These are phyloP conservation scores for Mimosa pudica DNA, from an alignment of 306 rosid genomes.

Conservation along the genomic window DNA sequence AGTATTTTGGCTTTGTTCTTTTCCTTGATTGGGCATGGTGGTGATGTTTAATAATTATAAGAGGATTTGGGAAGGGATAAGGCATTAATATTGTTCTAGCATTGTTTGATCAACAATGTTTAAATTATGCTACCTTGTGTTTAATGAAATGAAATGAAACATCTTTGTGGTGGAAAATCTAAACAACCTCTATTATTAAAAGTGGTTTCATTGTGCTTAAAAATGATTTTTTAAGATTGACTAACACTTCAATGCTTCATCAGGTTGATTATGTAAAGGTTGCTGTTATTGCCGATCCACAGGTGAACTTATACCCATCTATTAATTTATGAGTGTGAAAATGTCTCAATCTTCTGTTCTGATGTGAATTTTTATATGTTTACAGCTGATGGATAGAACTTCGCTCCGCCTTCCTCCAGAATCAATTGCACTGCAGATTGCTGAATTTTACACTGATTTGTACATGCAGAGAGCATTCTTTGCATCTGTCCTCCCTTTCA, in stretches of 20 bases:
- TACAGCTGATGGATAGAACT: constrained; percentile 86
- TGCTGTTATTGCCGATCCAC: constrained; percentile 82
- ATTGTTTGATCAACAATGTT: background rate
- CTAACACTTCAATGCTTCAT: constrained; percentile 4
- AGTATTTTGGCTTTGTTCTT: background rate
- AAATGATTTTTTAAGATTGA: constrained; percentile 1
- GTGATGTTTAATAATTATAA: background rate
- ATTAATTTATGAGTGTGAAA: background rate
- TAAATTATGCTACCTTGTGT: background rate
- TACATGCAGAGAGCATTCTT: constrained; percentile 83
- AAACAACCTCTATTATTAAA: background rate
- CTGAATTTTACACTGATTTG: constrained; percentile 76
- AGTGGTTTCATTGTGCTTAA: background rate
- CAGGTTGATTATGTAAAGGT: constrained; percentile 58
- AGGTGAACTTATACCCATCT: constrained; percentile 51
- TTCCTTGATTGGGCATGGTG: background rate
- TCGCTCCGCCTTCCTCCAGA: constrained; percentile 66
- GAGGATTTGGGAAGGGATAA: background rate
- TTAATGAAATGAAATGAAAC: background rate
- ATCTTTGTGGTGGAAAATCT: background rate
- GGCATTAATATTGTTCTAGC: background rate
- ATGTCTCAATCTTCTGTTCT: constrained; percentile 26
- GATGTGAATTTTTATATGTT: constrained; percentile 18
- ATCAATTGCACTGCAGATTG: constrained; percentile 69
- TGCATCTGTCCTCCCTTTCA: constrained; percentile 63